Conservation (phyloP, 2,329 filamentous ascomycete species). For the Curvularia lunata region DNA sequence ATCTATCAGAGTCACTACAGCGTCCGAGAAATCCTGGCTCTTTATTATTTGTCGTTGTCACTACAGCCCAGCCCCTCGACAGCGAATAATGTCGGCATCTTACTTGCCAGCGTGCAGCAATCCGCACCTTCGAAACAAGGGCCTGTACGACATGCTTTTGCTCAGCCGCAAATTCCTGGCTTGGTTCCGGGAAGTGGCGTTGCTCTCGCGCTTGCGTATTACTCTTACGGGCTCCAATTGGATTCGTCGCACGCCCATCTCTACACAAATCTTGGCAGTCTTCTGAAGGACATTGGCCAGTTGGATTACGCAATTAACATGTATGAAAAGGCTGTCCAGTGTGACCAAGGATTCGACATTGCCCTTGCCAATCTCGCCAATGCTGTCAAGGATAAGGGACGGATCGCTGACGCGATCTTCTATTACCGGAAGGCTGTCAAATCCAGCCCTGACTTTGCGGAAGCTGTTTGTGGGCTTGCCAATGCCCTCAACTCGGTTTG, state of each 20-base stretch:
- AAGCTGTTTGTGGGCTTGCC: conserved; percentile 93
- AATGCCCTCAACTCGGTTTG: conserved; percentile 97
- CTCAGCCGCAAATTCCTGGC: conserved; percentile 67
- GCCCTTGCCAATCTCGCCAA: conserved; percentile 96
- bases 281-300: conserved; percentile 95
- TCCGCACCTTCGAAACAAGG: conserved; percentile 53
- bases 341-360: conserved; percentile 95
- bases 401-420: conserved; percentile 86
- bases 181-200: conserved; percentile 86
- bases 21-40: conserved; percentile 87
- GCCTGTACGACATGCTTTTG: conserved; percentile 49
- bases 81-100: conserved; percentile 96
- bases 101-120: conserved; percentile 93
- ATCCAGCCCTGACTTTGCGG: conserved; percentile 94
- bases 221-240: conserved; percentile 88
- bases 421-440: conserved; percentile 91
- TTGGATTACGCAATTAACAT: conserved; percentile 90
- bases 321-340: conserved; percentile 93
- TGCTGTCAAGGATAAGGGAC: conserved; percentile 94
- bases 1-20: conserved; percentile 70
- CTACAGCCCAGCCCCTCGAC: conserved; percentile 96
- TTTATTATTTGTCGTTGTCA: conserved; percentile 95
- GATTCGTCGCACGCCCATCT: conserved; percentile 92
- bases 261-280: conserved; percentile 93
- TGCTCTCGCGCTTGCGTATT: conserved; percentile 87